Evolutionary conservation across 306 rosid genomes (phyloP).

Genomic region (Argentina anserina): DNA sequence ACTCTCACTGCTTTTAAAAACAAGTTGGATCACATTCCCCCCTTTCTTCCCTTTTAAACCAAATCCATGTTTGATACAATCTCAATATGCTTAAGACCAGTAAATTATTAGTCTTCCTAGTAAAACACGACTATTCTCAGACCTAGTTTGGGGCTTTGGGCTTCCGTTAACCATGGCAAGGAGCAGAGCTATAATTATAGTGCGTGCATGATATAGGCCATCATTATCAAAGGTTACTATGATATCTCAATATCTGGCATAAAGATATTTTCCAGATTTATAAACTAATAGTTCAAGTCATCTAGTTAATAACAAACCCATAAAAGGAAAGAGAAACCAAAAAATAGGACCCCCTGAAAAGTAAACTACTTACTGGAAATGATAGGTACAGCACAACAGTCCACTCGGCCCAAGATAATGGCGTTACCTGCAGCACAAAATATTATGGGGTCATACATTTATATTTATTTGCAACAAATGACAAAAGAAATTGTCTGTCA

Average conservation of each 20-base stretch:
- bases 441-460: background rate
- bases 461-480: slow-evolving; percentile 17
- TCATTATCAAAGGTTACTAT: background rate
- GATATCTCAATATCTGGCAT: background rate
- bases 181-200: background rate
- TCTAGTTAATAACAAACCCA: background rate
- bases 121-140: background rate
- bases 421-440: slow-evolving; percentile 61
- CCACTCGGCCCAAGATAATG: slow-evolving; percentile 93
- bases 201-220: background rate
- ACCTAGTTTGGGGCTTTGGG: background rate
- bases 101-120: no score
- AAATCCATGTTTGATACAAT: background rate
- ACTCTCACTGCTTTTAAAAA: background rate
- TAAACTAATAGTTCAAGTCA: background rate
- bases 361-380: slow-evolving; percentile 59
- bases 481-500: slow-evolving; percentile 10
- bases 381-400: slow-evolving; percentile 80
- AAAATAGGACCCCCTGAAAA: background rate
- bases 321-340: background rate
- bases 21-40: background rate
- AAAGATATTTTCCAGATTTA: background rate
- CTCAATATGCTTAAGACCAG: no score
- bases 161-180: background rate
- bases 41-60: background rate